These are phyloP conservation scores for Krasilnikovozyma curviuscula DNA, from an alignment of 768 basidiomycete species.

Conservation along the genomic window DNA sequence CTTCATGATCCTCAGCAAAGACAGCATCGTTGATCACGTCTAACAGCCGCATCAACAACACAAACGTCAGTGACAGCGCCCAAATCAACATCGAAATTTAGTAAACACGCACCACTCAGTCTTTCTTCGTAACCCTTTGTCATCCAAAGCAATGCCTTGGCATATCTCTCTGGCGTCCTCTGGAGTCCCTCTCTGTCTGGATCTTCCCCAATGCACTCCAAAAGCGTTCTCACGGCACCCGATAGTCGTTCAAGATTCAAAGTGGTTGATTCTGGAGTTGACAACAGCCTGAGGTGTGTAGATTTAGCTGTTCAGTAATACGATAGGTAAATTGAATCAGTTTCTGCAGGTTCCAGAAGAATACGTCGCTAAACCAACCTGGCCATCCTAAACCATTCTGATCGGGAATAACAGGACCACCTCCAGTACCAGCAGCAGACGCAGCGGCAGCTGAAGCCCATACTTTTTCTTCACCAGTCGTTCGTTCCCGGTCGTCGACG, in stretches of 20 bases:
- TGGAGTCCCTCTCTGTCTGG: constrained; percentile 82
- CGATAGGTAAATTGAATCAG: neutral
- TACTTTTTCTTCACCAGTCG: neutral
- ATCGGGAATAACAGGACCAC: constrained; percentile 16
- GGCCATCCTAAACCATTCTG: constrained; percentile 20
- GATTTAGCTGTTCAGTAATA: constrained; percentile 48
- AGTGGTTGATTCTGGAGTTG: constrained; percentile 50
- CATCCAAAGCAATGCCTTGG: constrained; percentile 97
- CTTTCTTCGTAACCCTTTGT: constrained; percentile 95
- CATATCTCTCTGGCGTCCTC: constrained; percentile 84
- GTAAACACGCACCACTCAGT: constrained; percentile 43
- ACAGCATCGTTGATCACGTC: constrained; percentile 98
- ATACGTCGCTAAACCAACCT: constrained; percentile 12
- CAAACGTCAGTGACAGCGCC: neutral
- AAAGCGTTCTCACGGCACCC: constrained; percentile 66
- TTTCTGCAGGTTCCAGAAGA: constrained; percentile 16
- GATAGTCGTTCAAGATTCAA: constrained; percentile 59
- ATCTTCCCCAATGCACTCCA: constrained; percentile 97
- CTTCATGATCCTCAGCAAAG: constrained; percentile 96
- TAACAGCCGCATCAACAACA: constrained; percentile 20
- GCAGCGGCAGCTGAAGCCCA: neutral
- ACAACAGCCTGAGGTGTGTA: constrained; percentile 63
- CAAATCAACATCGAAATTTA: neutral
- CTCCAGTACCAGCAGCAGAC: neutral
- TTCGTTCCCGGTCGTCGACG: neutral